Conservation (phyloP, 495 filamentous ascomycete genomes). For the Hyphodiscus hymeniophilus region DNA sequence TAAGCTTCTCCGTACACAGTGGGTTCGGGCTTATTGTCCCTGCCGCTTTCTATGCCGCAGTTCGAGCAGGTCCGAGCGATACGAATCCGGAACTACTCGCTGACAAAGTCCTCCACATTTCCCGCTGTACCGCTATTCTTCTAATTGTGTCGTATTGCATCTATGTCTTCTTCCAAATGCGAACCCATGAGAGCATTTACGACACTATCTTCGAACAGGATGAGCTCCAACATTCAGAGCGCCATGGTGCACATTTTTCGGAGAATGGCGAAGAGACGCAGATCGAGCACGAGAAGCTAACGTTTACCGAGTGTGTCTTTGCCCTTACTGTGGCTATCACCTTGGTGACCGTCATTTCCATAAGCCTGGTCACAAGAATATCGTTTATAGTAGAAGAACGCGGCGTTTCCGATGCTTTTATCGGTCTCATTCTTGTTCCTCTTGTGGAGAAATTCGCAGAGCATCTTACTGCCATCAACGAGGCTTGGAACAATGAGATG, state of each 20-base stretch:
- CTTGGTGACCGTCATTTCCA: conserved; percentile 71
- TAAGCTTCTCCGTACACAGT: conserved; percentile 21
- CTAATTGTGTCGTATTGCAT: conserved; percentile 74
- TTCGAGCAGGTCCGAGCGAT: conserved; percentile 33
- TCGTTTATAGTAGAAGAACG: conserved; percentile 39
- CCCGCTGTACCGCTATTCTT: conserved; percentile 66
- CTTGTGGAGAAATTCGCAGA: conserved; percentile 88
- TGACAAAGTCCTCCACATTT: conserved; percentile 53
- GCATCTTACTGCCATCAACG: conserved; percentile 76
- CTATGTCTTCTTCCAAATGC: conserved; percentile 75
- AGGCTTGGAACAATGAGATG: conserved; percentile 89
- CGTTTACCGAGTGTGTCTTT: conserved; percentile 64
- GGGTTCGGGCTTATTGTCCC: conserved; percentile 79
- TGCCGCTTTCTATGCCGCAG: conserved; percentile 61
- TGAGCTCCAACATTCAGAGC: too few relatives aligned
- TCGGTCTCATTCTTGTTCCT: conserved; percentile 81
- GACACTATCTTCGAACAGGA: conserved; percentile 61
- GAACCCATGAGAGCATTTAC: conserved; percentile 75
- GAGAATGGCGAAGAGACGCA: conserved; percentile 51
- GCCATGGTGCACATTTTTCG: too few relatives aligned
- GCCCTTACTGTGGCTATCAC: conserved; percentile 59
- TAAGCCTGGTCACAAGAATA: conserved; percentile 77
- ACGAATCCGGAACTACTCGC: conserved; percentile 30
- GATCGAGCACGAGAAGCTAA: conserved; percentile 69
- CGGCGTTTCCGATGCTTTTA: conserved; percentile 37